A percentile compares a stretch with the other conserved stretches of the same genome.
These are phyloP conservation scores for Jacaranda mimosifolia DNA, from an alignment of 257 asterid genomes.

Conservation along the genomic window DNA sequence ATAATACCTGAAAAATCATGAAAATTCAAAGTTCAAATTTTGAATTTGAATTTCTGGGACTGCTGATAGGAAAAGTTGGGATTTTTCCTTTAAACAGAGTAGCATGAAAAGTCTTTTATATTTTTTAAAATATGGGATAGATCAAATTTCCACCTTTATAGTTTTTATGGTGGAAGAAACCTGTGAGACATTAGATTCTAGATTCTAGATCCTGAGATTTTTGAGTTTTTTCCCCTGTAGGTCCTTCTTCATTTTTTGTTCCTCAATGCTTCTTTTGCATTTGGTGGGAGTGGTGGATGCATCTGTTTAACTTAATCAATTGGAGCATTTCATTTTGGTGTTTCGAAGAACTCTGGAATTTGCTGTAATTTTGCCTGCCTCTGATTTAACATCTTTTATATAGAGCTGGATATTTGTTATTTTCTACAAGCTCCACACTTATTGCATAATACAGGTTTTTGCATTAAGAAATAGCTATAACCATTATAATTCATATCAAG, in stretches of 20 bases:
- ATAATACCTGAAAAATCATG: not conserved
- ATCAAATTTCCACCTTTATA: constrained; percentile 19
- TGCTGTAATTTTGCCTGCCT: not conserved
- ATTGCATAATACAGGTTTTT: not conserved
- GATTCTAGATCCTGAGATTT: constrained; percentile 32
- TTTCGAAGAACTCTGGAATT: no score
- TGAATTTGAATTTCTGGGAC: constrained; percentile 16
- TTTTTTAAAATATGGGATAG: not conserved
- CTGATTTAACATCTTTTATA: not conserved
- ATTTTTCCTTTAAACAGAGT: not conserved
- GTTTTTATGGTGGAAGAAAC: constrained; percentile 4
- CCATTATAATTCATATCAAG: not conserved
- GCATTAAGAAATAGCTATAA: not conserved
- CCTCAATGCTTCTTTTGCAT: constrained; percentile 9
- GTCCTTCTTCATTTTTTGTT: constrained; percentile 1
- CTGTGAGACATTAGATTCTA: constrained; percentile 24
- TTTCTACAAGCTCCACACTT: not conserved
- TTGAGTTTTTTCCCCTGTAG: not conserved
- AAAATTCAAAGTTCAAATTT: not conserved
- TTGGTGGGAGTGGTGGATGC: not conserved
- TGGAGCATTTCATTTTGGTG: constrained; percentile 5
- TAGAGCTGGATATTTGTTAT: not conserved
- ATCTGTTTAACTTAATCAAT: not conserved
- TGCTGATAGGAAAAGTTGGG: constrained; percentile 12
- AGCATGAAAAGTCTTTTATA: not conserved